Evolutionary conservation across 495 filamentous ascomycete species (phyloP).

Genomic region (Mytilinidion resinicola): DNA sequence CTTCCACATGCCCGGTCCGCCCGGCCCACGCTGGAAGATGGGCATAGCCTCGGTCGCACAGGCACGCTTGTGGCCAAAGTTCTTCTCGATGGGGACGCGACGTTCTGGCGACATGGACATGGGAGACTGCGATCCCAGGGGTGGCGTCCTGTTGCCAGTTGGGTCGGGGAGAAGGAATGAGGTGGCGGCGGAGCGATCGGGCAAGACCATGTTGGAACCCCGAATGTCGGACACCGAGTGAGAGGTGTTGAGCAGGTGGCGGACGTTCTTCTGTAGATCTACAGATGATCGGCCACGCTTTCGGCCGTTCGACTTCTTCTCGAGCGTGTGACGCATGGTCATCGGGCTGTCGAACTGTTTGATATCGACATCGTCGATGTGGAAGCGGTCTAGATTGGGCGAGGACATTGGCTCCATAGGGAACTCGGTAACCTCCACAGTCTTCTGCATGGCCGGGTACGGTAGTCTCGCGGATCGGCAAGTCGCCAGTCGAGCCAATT

Average conservation of each 20-base stretch:
- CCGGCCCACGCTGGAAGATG: constrained; percentile 33
- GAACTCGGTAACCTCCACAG: constrained; percentile 12
- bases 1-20: constrained; percentile 56
- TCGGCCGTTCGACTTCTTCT: constrained; percentile 33
- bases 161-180: constrained; percentile 18
- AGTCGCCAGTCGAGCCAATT: constrained; percentile 76
- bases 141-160: constrained; percentile 16
- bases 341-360: constrained; percentile 22
- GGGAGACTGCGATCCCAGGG: constrained; percentile 28
- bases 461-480: constrained; percentile 65
- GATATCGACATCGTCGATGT: constrained; percentile 25
- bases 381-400: constrained; percentile 27
- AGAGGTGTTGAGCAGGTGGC: constrained; percentile 46
- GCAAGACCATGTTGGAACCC: constrained; percentile 12
- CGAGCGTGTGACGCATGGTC: constrained; percentile 28
- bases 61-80: constrained; percentile 50
- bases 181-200: constrained; percentile 21
- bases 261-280: constrained; percentile 69
- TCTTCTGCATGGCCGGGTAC: constrained; percentile 28
- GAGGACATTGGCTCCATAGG: constrained; percentile 36
- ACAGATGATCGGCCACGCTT: constrained; percentile 72
- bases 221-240: constrained; percentile 21
- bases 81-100: constrained; percentile 31
- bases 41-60: constrained; percentile 48
- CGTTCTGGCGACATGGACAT: constrained; percentile 37